Percentiles rank a stretch among this genome's conserved stretches.
These are phyloP conservation scores for Papiliotrema terrestris DNA, from an alignment of 1,284 basidiomycete species.

Conservation along the genomic window DNA sequence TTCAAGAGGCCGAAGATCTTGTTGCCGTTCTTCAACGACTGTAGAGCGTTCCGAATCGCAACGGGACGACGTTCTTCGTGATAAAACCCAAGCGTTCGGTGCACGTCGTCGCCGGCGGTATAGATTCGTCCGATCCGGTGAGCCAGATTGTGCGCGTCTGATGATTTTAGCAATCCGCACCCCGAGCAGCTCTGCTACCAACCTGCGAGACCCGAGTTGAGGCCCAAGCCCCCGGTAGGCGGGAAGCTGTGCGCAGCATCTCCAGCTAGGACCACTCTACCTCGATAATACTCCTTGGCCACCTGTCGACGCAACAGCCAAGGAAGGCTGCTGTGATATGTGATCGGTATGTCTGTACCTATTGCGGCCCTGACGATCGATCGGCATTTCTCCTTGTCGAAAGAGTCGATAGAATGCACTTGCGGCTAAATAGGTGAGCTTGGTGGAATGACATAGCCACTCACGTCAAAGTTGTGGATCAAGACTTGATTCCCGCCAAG, in stretches of 20 bases:
- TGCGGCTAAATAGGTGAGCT: conserved; percentile 4
- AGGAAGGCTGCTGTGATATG: conserved; percentile 20
- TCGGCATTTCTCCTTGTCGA: conserved; percentile 21
- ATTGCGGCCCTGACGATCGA: conserved; percentile 21
- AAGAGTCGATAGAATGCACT: conserved; percentile 14
- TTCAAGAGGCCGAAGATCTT: conserved; percentile 28
- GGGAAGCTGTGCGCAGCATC: conserved; percentile 26
- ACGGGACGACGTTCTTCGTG: conserved; percentile 27
- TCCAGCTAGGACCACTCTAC: conserved; percentile 18
- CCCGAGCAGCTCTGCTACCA: not conserved
- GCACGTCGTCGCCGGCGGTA: conserved; percentile 12
- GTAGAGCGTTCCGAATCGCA: conserved; percentile 20
- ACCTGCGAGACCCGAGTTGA: conserved; percentile 26
- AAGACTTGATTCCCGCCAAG: conserved; percentile 25
- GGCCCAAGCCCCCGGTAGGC: conserved; percentile 24
- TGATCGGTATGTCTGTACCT: conserved; percentile 18
- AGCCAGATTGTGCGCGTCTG: conserved; percentile 25
- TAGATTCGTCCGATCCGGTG: conserved; percentile 18
- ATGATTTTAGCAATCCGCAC: not conserved
- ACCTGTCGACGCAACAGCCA: conserved; percentile 27
- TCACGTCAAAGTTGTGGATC: conserved; percentile 24
- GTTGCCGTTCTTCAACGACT: conserved; percentile 21
- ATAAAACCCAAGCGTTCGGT: conserved; percentile 12
- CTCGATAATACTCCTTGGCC: conserved; percentile 18
- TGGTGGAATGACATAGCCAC: not conserved